A percentile compares a stretch with the other conserved stretches of the same genome.
Conservation (phyloP, 257 asterid species). For the Solanum ossicruentum region DNA sequence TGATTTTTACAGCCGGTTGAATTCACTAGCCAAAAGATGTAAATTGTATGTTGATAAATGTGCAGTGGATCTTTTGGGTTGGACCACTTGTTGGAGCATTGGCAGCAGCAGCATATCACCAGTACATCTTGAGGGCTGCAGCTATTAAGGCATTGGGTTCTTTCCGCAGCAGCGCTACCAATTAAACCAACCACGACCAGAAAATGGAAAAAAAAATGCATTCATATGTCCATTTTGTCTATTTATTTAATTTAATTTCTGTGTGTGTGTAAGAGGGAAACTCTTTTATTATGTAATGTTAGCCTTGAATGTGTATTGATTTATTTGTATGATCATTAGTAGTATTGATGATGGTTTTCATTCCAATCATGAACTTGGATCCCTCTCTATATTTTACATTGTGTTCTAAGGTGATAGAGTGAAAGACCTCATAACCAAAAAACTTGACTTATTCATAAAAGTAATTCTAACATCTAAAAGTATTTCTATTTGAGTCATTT, state of each 20-base stretch:
- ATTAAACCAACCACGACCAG: slow-evolving; percentile 10
- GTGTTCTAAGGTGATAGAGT: too few relatives aligned
- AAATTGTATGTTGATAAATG: neutral
- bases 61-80: slow-evolving; percentile 96
- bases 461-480: neutral
- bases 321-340: neutral
- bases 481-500: too few relatives aligned
- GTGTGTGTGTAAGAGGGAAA: neutral
- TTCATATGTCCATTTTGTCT: neutral
- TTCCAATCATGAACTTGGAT: neutral
- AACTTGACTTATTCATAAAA: neutral
- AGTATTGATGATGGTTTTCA: neutral
- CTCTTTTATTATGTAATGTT: neutral
- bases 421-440: neutral
- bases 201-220: neutral
- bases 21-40: too few relatives aligned
- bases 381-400: neutral
- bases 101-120: slow-evolving; percentile 79
- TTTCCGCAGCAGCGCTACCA: slow-evolving; percentile 73
- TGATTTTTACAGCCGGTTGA: too few relatives aligned
- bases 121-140: slow-evolving; percentile 73
- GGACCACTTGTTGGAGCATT: slow-evolving; percentile 80
- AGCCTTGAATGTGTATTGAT: neutral
- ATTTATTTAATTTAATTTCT: neutral
- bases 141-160: slow-evolving; percentile 82